Percentiles rank a stretch among this genome's conserved stretches.
Conservation (phyloP, 2,329 filamentous ascomycete genomes). For the Diaporthe aspalathi region DNA sequence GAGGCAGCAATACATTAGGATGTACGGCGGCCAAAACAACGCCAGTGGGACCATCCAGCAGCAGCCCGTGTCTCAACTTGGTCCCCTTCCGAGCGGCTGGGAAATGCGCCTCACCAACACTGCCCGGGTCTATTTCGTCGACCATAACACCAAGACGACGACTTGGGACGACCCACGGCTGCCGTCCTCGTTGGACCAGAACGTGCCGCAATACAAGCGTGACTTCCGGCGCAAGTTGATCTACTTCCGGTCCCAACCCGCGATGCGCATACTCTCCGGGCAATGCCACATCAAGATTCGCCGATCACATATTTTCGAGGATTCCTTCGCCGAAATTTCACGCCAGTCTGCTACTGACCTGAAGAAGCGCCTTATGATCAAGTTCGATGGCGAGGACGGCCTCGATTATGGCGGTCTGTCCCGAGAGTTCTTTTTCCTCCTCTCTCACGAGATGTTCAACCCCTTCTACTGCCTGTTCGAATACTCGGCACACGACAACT, state of each 20-base stretch:
- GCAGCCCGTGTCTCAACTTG: constrained; percentile 96
- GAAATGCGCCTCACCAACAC: constrained; percentile 99
- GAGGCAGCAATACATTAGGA: constrained; percentile 96
- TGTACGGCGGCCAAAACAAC: constrained; percentile 91
- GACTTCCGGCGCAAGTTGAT: constrained; percentile 98
- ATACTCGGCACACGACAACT: constrained; percentile 99
- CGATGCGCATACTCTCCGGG: constrained; percentile 92
- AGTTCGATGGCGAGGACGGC: constrained; percentile 98
- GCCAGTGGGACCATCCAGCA: constrained; percentile 91
- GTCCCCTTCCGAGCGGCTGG: constrained; percentile 95
- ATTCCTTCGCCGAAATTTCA: constrained; percentile 98
- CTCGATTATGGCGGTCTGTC: constrained; percentile 98
- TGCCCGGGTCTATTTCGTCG: constrained; percentile 97
- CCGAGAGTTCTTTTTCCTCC: constrained; percentile 98
- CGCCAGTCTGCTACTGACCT: constrained; percentile 93
- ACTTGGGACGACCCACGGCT: constrained; percentile 98
- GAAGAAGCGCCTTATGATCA: constrained; percentile 99
- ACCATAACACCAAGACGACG: constrained; percentile 99
- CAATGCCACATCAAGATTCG: constrained; percentile 99
- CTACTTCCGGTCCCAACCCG: constrained; percentile 98
- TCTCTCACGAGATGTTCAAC: constrained; percentile 99
- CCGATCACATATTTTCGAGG: constrained; percentile 96
- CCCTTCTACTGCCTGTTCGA: constrained; percentile 99
- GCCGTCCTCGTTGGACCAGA: constrained; percentile 95
- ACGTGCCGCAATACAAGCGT: constrained; percentile 99